These are phyloP conservation scores for Fusarium sp. DNA, from an alignment of 2,329 filamentous ascomycete genomes.

Conservation along the genomic window DNA sequence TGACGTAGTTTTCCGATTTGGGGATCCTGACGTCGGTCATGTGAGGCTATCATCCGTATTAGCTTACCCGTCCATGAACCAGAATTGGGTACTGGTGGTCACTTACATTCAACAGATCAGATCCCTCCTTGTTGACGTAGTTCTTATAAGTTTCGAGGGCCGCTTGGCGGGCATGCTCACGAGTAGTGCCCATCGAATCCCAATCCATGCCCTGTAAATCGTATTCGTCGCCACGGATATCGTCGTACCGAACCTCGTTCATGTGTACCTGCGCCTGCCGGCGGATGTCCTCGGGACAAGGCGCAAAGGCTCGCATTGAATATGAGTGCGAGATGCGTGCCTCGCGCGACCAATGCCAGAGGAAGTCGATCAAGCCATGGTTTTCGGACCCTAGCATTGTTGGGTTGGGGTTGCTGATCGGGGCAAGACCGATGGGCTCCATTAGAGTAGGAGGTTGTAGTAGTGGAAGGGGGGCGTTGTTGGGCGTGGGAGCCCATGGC, in stretches of 20 bases:
- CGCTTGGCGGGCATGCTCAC: constrained; percentile 60
- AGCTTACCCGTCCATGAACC: constrained; percentile 6
- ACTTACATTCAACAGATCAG: constrained; percentile 64
- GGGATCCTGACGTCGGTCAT: constrained; percentile 48
- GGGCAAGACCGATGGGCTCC: constrained; percentile 27
- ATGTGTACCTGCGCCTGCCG: constrained; percentile 41
- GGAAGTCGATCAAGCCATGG: constrained; percentile 61
- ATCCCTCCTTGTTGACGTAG: constrained; percentile 65
- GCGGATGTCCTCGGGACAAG: constrained; percentile 48
- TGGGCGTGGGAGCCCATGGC: constrained; percentile 20
- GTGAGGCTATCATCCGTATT: constrained; percentile 24
- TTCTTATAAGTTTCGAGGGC: constrained; percentile 65
- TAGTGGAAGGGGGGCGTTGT: neutral
- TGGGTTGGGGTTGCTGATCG: constrained; percentile 50
- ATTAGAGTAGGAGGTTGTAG: neutral
- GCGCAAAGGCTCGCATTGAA: constrained; percentile 43
- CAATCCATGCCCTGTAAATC: constrained; percentile 73
- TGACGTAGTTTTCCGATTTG: constrained; percentile 64
- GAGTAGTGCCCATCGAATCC: constrained; percentile 63
- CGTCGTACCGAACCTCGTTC: constrained; percentile 51
- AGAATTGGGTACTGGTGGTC: constrained; percentile 3
- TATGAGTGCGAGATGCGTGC: constrained; percentile 35
- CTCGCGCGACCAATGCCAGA: constrained; percentile 61
- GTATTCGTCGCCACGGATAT: constrained; percentile 66
- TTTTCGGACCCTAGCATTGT: constrained; percentile 62